phyloP scores from a whole-genome alignment of 108 stramenopile species.

The Cyclotella cryptica region DNA sequence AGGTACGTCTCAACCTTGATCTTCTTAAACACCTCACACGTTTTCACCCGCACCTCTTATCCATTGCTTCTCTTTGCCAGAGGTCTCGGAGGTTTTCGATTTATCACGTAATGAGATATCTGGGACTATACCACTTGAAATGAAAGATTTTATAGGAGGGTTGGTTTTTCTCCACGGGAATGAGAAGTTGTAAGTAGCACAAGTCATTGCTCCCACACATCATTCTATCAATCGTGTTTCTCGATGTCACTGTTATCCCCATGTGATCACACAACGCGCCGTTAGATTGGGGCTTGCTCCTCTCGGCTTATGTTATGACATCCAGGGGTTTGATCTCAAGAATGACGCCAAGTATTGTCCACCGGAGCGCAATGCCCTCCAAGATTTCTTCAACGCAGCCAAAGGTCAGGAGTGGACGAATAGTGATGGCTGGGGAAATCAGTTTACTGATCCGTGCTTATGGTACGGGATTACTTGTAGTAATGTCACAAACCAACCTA shows the following conservation, averaged over 20 bases:
- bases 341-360: constrained; percentile 18
- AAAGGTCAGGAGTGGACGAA: constrained; percentile 33
- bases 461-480: constrained; percentile 30
- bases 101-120: not conserved
- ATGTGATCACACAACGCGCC: not conserved
- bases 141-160: constrained; percentile 2
- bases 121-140: not conserved
- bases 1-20: not conserved
- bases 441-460: constrained; percentile 1
- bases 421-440: constrained; percentile 16
- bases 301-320: constrained; percentile 7
- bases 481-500: not conserved
- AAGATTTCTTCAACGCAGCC: constrained; percentile 22
- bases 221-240: not conserved
- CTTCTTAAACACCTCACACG: not conserved
- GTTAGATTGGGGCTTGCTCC: not conserved
- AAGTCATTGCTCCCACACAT: not conserved
- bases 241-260: not conserved
- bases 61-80: not conserved
- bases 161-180: not conserved
- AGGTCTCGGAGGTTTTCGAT: not conserved
- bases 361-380: constrained; percentile 27
- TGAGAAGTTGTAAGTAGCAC: not conserved
- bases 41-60: not conserved
- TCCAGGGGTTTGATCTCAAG: constrained; percentile 21